phyloP scores from a whole-genome alignment of 2,329 filamentous ascomycete species.

The Pseudocercospora eumusae region DNA sequence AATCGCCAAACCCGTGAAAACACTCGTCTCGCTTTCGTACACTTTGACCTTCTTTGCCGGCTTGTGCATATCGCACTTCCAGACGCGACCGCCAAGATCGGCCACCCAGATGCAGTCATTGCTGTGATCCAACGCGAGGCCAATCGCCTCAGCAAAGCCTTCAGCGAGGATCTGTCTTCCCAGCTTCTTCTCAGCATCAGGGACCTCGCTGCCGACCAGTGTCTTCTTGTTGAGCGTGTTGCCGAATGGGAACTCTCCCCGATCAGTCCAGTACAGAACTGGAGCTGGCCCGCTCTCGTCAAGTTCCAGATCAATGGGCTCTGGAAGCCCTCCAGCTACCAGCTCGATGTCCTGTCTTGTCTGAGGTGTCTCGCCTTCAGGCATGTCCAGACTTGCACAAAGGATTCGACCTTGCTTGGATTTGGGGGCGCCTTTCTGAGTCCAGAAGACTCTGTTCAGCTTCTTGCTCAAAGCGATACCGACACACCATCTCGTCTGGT shows the following conservation, averaged over 20 bases:
- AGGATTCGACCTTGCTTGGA: constrained; percentile 56
- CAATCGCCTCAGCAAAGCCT: constrained; percentile 30
- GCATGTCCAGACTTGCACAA: constrained; percentile 49
- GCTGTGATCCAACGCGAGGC: constrained; percentile 22
- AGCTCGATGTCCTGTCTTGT: constrained; percentile 47
- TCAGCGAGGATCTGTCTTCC: constrained; percentile 29
- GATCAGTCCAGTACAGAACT: constrained; percentile 61
- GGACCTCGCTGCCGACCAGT: constrained; percentile 17
- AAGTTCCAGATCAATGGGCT: constrained; percentile 61
- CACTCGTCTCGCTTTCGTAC: constrained; percentile 20
- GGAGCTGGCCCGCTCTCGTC: constrained; percentile 46
- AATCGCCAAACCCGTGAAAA: constrained; percentile 22
- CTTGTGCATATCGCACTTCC: constrained; percentile 18
- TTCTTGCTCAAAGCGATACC: constrained; percentile 53
- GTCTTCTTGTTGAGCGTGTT: constrained; percentile 53
- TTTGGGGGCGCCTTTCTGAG: constrained; percentile 60
- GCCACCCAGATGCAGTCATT: constrained; percentile 24
- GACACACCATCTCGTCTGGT: constrained; percentile 43
- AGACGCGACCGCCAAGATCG: constrained; percentile 23
- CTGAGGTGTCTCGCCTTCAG: constrained; percentile 33
- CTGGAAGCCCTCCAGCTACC: constrained; percentile 51
- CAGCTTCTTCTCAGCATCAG: constrained; percentile 24
- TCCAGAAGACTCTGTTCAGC: constrained; percentile 58
- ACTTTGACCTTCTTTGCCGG: constrained; percentile 23
- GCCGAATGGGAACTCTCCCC: constrained; percentile 59